Evolutionary conservation across 2,329 filamentous ascomycete species (phyloP).

Genomic region (Cercospora janseana): DNA sequence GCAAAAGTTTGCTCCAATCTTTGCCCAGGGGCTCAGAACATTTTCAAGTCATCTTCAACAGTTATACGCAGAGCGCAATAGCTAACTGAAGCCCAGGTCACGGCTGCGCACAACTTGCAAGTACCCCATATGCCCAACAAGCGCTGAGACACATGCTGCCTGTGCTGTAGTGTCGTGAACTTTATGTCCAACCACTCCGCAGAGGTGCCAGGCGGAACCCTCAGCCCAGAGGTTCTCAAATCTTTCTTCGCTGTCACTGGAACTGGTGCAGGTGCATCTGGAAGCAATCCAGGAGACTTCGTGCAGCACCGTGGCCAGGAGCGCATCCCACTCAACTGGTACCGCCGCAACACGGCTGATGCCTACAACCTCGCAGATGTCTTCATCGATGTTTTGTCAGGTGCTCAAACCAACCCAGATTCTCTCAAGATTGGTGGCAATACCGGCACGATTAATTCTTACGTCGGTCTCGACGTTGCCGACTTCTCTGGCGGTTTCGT

Average conservation of each 20-base stretch:
- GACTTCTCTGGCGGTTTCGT: conserved; percentile 44
- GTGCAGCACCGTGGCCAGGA: conserved; percentile 29
- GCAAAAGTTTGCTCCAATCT: too few relatives aligned
- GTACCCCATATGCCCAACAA: conserved; percentile 21
- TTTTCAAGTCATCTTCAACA: too few relatives aligned
- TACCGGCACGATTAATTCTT: conserved; percentile 38
- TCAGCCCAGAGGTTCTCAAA: conserved; percentile 27
- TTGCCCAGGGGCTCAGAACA: too few relatives aligned
- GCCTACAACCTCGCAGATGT: conserved; percentile 21
- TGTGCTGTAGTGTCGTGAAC: conserved; percentile 29
- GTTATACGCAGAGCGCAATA: too few relatives aligned
- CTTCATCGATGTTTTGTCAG: conserved; percentile 18
- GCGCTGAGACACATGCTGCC: neutral
- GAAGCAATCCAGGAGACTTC: conserved; percentile 28
- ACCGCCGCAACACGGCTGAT: conserved; percentile 19
- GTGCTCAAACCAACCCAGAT: conserved; percentile 26
- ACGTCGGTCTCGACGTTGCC: conserved; percentile 37
- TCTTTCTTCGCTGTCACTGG: conserved; percentile 31
- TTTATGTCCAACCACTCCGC: conserved; percentile 34
- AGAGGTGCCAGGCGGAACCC: conserved; percentile 26
- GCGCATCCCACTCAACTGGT: conserved; percentile 35
- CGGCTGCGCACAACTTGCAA: conserved; percentile 25
- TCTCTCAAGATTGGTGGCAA: conserved; percentile 40
- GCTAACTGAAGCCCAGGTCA: too few relatives aligned
- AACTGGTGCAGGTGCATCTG: conserved; percentile 22